phyloP scores from a whole-genome alignment of 441 rosid genomes.

The Eutrema salsugineum region DNA sequence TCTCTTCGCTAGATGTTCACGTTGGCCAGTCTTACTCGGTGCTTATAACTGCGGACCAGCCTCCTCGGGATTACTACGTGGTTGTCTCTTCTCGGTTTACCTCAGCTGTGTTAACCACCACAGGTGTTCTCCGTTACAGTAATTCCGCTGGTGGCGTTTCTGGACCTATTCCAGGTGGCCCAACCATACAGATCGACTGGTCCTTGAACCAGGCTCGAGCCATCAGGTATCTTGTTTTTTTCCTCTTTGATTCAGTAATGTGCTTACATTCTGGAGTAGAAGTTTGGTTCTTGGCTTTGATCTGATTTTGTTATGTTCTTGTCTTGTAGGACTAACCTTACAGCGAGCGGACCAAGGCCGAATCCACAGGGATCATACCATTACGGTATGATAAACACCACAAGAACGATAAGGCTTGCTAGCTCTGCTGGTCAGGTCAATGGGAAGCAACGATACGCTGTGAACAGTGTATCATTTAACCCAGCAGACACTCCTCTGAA shows the following conservation, averaged over 20 bases:
- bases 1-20: conserved; percentile 80
- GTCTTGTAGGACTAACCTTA: conserved; percentile 72
- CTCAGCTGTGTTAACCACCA: conserved; percentile 47
- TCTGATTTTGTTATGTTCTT: conserved; percentile 2
- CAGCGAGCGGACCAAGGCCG: conserved; percentile 98
- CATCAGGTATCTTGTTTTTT: conserved; percentile 47
- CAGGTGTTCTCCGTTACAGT: conserved; percentile 67
- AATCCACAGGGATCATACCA: conserved; percentile 99
- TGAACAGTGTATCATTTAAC: conserved; percentile 79
- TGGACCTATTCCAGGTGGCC: conserved; percentile 80
- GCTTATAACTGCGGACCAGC: conserved; percentile 87
- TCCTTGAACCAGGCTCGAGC: conserved; percentile 96
- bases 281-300: background rate
- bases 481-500: conserved; percentile 90
- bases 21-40: conserved; percentile 87
- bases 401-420: conserved; percentile 65
- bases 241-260: background rate
- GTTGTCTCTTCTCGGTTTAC: conserved; percentile 88
- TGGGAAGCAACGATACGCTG: conserved; percentile 86
- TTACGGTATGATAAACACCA: conserved; percentile 87
- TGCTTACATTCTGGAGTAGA: background rate
- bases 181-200: conserved; percentile 76
- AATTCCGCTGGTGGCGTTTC: conserved; percentile 70
- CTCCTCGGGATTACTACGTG: conserved; percentile 71
- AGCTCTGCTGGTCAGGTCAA: conserved; percentile 75